Percentiles rank a stretch among this genome's conserved stretches.
These are phyloP conservation scores for Citrus hindsii DNA, from an alignment of 345 rosid genomes.

Conservation along the genomic window DNA sequence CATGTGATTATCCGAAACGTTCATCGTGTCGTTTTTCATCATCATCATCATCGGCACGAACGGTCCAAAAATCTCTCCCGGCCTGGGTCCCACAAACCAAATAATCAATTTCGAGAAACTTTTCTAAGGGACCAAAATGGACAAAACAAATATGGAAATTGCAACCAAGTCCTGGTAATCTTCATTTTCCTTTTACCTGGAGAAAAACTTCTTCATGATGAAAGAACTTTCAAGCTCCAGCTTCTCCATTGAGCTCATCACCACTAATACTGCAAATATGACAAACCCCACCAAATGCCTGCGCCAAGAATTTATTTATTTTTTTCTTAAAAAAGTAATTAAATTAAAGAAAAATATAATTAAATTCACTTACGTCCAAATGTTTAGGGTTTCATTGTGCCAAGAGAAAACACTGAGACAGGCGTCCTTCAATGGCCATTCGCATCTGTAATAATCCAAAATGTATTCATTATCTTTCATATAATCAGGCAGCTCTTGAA, in stretches of 20 bases:
- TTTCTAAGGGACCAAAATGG: not conserved
- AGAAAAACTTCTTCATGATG: conserved; percentile 29
- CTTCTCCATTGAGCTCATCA: conserved; percentile 55
- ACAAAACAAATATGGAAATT: not conserved
- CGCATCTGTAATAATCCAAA: conserved; percentile 83
- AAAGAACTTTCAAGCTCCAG: conserved; percentile 49
- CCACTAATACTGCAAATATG: conserved; percentile 61
- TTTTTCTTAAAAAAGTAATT: not conserved
- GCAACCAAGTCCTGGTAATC: not conserved
- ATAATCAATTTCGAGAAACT: not conserved
- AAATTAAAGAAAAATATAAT: too few species aligned
- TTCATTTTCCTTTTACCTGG: conserved; percentile 34
- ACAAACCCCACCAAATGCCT: conserved; percentile 84
- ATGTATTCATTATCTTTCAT: conserved; percentile 85
- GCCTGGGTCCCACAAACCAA: conserved; percentile 28
- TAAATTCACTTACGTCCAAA: conserved; percentile 72
- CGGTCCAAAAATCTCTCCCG: conserved; percentile 44
- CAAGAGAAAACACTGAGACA: conserved; percentile 70
- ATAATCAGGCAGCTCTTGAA: conserved; percentile 74
- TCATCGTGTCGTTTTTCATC: conserved; percentile 17
- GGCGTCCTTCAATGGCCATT: conserved; percentile 82
- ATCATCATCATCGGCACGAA: conserved; percentile 37
- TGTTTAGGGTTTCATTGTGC: conserved; percentile 95
- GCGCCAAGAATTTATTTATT: not conserved
- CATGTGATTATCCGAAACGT: conserved; percentile 32